These are phyloP conservation scores for Onygena corvina DNA, from an alignment of 2,329 filamentous ascomycete genomes.

Conservation along the genomic window DNA sequence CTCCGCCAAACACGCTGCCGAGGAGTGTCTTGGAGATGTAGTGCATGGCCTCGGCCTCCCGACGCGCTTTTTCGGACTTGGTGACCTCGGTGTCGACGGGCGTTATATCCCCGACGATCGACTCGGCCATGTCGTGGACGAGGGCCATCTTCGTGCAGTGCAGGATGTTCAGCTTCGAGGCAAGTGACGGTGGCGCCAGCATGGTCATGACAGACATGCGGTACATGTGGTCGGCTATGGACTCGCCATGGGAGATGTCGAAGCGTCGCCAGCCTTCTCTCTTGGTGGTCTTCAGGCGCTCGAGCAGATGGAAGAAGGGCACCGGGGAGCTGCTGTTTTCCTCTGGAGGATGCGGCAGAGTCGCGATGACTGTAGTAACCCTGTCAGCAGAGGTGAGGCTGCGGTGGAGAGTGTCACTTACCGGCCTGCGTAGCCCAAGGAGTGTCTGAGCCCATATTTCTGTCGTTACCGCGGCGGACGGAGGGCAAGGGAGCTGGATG, in stretches of 20 bases:
- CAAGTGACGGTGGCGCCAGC: conserved; percentile 67
- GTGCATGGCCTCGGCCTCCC: conserved; percentile 84
- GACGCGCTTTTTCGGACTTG: conserved; percentile 78
- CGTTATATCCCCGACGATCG: conserved; percentile 91
- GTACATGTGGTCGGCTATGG: conserved; percentile 98
- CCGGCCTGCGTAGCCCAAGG: conserved; percentile 2
- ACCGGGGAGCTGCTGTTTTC: conserved; percentile 60
- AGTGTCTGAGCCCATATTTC: conserved; percentile 6
- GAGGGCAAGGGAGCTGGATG: background rate
- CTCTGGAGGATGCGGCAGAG: conserved; percentile 48
- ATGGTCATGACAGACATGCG: conserved; percentile 96
- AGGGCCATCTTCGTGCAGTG: conserved; percentile 93
- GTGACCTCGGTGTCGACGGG: conserved; percentile 66
- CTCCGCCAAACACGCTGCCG: conserved; percentile 60
- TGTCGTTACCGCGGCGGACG: background rate
- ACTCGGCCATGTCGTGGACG: conserved; percentile 94
- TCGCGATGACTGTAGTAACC: conserved; percentile 48
- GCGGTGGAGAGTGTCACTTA: background rate
- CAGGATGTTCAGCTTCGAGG: conserved; percentile 58
- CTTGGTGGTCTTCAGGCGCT: conserved; percentile 90
- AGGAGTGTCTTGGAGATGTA: conserved; percentile 66
- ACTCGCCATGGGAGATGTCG: conserved; percentile 63
- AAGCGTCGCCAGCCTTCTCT: conserved; percentile 93
- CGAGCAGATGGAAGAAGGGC: conserved; percentile 87
- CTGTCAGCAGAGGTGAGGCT: no score